Percentiles rank a stretch among this genome's conserved stretches.
These are phyloP conservation scores for Candolleomyces efflorescens DNA, from an alignment of 768 basidiomycete species.

Conservation along the genomic window DNA sequence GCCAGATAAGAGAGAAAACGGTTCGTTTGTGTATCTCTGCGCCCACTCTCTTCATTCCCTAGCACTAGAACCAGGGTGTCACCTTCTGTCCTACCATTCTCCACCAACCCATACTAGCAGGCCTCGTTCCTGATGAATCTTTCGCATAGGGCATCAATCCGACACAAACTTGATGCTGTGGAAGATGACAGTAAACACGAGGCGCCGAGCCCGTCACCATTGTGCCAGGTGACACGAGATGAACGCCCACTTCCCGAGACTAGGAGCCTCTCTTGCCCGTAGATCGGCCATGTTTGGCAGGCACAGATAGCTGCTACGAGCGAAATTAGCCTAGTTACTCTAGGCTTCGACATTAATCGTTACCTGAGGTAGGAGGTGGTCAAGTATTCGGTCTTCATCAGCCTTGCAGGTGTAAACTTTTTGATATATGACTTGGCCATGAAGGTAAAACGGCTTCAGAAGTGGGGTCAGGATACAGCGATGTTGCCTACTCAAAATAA, in stretches of 20 bases:
- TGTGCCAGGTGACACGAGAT: slow-evolving; percentile 83
- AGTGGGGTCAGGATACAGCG: not conserved
- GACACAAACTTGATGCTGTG: slow-evolving; percentile 79
- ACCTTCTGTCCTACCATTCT: slow-evolving; percentile 54
- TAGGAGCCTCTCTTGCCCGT: slow-evolving; percentile 61
- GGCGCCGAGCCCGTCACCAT: slow-evolving; percentile 57
- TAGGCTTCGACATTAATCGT: not conserved
- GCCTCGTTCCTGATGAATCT: slow-evolving; percentile 63
- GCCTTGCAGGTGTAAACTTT: slow-evolving; percentile 80
- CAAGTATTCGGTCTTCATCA: slow-evolving; percentile 80
- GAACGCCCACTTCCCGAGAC: slow-evolving; percentile 76
- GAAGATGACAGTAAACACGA: slow-evolving; percentile 68
- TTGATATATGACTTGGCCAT: slow-evolving; percentile 77
- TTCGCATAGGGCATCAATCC: slow-evolving; percentile 81
- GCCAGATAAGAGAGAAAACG: too few relatives aligned
- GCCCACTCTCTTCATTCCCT: too few relatives aligned
- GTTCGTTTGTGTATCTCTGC: too few relatives aligned
- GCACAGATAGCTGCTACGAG: slow-evolving; percentile 44
- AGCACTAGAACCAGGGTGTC: slow-evolving; percentile 38
- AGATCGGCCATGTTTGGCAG: slow-evolving; percentile 24
- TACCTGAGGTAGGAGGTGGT: slow-evolving; percentile 76
- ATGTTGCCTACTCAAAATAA: not conserved
- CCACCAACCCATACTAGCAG: slow-evolving; percentile 63
- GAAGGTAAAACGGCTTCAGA: slow-evolving; percentile 65
- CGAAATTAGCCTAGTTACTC: not conserved